phyloP scores from a whole-genome alignment of 1,284 basidiomycete genomes.

The Xerocomus cyaneibrunnescens region DNA sequence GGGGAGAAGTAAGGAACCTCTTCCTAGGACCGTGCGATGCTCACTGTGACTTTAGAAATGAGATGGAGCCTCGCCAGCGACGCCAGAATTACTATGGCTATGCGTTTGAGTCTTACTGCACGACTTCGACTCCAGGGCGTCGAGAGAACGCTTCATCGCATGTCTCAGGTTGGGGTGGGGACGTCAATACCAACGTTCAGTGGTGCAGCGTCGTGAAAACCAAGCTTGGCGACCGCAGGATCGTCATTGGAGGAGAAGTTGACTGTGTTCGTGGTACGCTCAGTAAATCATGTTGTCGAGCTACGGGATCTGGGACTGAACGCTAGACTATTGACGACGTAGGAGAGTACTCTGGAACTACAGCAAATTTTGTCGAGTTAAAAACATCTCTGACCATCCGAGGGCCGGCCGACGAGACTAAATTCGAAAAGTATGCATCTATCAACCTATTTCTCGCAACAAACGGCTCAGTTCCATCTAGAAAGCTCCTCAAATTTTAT shows the following conservation, averaged over 20 bases:
- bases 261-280: constrained; percentile 82
- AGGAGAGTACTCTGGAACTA: constrained; percentile 59
- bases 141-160: constrained; percentile 17
- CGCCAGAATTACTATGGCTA: constrained; percentile 75
- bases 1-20: constrained; percentile 57
- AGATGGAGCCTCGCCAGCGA: constrained; percentile 58
- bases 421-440: constrained; percentile 74
- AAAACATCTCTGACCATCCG: constrained; percentile 89
- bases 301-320: not conserved
- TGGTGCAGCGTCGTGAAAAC: constrained; percentile 96
- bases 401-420: constrained; percentile 62
- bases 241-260: constrained; percentile 93
- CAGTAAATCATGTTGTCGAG: not conserved
- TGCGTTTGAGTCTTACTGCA: constrained; percentile 87
- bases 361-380: constrained; percentile 80
- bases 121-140: constrained; percentile 42
- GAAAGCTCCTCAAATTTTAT: constrained; percentile 94
- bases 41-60: constrained; percentile 46
- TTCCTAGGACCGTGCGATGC: not conserved
- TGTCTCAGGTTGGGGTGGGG: constrained; percentile 71
- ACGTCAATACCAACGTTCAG: constrained; percentile 92
- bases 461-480: constrained; percentile 31
- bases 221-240: constrained; percentile 76
- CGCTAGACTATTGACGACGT: not conserved
- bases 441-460: not conserved